Base-by-base conservation (phyloP, 768 basidiomycete species). In the Cystoderma amianthinum region DNA sequence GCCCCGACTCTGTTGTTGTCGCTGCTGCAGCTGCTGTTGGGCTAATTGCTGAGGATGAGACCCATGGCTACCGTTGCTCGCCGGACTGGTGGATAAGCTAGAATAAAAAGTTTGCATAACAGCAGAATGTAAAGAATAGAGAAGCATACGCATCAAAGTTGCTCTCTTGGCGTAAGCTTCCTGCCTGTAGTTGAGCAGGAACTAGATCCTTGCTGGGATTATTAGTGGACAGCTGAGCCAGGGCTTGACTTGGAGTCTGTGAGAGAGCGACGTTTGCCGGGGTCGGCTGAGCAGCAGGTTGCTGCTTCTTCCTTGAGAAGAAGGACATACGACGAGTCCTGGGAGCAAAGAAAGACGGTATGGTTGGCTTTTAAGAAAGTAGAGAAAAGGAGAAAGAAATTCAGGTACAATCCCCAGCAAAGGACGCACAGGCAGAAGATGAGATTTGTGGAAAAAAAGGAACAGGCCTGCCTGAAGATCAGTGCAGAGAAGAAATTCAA, bases 231-330 rank as follows among this genome's bases (percentile, higher is more conserved):
- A 76, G 58, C 59, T 82, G 82, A 32, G 78, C 78, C 5, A 85
- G 71, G 23, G 82, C 82, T 56, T 85, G 80, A 44, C 73, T 78
- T 5, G 81, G 77, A 5, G 80, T 76, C 57, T 81, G 78, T 5
- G 75, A 67, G 41, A 81, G 64, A 32, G 78, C 72, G 49, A 81
- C 78, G 53, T 62, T 63, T 21, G 73, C 49, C 19, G 65, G 51
- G 34, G 34, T 7, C 21, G 34, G 52, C 50, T 72, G 72, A 17
- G 61, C 63, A 49, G 65, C 62, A 38, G 65, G 74, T 40, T 76
- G 71, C 48, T 80, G 75, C 76, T 86, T 89, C 82, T 81, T 88
- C 76, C 85, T 76, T 33, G 78, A 83, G 77, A 91, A 91, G 85
- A 89, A 91, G 74, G 86, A 88, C 88, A 91, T 91, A 79, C 82